Base-by-base conservation (phyloP, 164 flowering plant genomes). In the Cinnamomum micranthum region DNA sequence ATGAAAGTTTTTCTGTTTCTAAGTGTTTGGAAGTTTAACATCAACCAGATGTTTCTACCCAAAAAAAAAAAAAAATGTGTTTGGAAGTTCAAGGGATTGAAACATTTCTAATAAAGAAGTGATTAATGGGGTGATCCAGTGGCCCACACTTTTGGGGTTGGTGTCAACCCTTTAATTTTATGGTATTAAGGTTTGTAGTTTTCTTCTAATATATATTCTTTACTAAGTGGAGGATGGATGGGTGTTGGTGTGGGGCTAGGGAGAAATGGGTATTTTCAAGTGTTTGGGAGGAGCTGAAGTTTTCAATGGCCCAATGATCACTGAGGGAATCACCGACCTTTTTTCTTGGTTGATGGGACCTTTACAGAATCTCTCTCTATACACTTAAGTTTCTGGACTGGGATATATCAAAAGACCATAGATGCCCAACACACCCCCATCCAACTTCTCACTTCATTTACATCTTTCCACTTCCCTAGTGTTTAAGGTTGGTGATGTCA, bases 301-400 rank as follows among this genome's bases (percentile, higher is more conserved):
- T 74, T 80, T 82, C 79, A 77, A 82, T 74, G 78, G 78, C 71
- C 80, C 77, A 83, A 80, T 82, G 78, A 80, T 82, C 78, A 79
- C 66, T 7, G 59, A 79, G 74, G 75, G 82, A 80, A 76, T 76
- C 82, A 81, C 85, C 87, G 82, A 77, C 82, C 77, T 69, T 66
- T 63, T 71, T 67, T 67, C 72, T 73, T 71, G 77, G 50, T 85
- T 81, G 85, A 82, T 83, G 75, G 78, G 85, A 83, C 84, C 58
- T 81, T 82, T 80, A 74, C 62, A 78, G 85, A 85, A 85, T 85
- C 85, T 84, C 69, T 74, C 74, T 71, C 55, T 50, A 59, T 65
- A 25, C 52, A 12, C 7, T 74, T 73, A 13, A 11, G 27, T 6
- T 67, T 31, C 2, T 28, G 69, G 50, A 27, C 19, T 67, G 41